Percentiles rank a stretch among this genome's conserved stretches.
Conservation (phyloP, 257 asterid species). For the Solanum medicagineum region DNA sequence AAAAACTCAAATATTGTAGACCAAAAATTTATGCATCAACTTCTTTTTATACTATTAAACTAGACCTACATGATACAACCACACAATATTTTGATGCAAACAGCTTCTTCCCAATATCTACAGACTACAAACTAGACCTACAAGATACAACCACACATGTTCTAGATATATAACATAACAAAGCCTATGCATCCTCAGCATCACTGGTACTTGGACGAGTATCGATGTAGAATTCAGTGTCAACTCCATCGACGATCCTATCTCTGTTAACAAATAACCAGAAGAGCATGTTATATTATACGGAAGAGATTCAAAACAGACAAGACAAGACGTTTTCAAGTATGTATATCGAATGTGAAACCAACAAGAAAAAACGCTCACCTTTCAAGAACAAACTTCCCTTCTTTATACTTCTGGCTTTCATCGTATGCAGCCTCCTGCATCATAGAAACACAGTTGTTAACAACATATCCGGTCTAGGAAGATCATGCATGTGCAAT, state of each 20-base stretch:
- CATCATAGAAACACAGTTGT: background rate
- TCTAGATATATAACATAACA: background rate
- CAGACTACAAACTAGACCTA: background rate
- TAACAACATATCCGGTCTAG: background rate
- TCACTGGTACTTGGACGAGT: conserved; percentile 38
- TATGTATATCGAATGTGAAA: background rate
- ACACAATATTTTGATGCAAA: background rate
- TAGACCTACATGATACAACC: background rate
- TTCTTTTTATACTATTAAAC: background rate
- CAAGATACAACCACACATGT: background rate
- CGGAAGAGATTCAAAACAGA: background rate
- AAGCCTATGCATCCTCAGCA: conserved; percentile 26
- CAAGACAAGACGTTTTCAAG: background rate
- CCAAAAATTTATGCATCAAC: background rate
- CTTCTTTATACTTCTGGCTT: conserved; percentile 74
- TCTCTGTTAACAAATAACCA: conserved; percentile 30
- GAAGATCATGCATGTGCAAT: background rate
- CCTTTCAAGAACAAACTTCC: conserved; percentile 77
- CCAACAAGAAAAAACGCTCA: background rate
- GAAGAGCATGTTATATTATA: background rate
- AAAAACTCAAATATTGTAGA: background rate
- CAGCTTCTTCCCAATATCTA: background rate
- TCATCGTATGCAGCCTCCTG: conserved; percentile 62
- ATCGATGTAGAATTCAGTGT: conserved; percentile 48
- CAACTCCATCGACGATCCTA: conserved; percentile 42